Conservation (phyloP, 148 eudicot species). For the Cornus controversa region DNA sequence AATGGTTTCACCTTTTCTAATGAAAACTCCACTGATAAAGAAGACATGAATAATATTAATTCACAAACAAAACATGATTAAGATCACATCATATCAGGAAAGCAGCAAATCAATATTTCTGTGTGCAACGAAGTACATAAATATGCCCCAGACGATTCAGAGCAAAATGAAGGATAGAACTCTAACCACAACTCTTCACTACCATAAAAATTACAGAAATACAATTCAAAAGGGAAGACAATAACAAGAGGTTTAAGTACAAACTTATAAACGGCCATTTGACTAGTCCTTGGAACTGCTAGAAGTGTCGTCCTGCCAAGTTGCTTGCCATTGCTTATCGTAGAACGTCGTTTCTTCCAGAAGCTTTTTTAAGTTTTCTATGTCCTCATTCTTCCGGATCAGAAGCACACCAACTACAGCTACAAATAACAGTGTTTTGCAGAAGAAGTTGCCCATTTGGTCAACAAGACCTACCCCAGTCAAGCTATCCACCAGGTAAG, state of each 20-base stretch:
- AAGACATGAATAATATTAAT: too few species aligned
- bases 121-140: background rate
- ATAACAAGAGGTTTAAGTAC: background rate
- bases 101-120: background rate
- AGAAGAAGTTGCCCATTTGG: conserved; percentile 96
- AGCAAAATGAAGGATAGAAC: too few species aligned
- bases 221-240: background rate
- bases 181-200: background rate
- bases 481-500: conserved; percentile 96
- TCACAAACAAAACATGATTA: background rate
- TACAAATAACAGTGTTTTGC: conserved; percentile 85
- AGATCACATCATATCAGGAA: background rate
- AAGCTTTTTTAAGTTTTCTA: conserved; percentile 79
- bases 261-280: conserved; percentile 1
- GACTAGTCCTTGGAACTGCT: conserved; percentile 34
- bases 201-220: background rate
- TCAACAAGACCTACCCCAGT: conserved; percentile 93
- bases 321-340: conserved; percentile 99
- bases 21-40: too few species aligned
- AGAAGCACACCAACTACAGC: conserved; percentile 85
- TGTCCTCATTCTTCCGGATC: conserved; percentile 84
- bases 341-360: conserved; percentile 88
- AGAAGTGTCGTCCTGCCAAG: conserved; percentile 77
- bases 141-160: background rate
- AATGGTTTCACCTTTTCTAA: too few species aligned